phyloP scores from a whole-genome alignment of 106 monocot genomes.

The Vanilla planifolia region DNA sequence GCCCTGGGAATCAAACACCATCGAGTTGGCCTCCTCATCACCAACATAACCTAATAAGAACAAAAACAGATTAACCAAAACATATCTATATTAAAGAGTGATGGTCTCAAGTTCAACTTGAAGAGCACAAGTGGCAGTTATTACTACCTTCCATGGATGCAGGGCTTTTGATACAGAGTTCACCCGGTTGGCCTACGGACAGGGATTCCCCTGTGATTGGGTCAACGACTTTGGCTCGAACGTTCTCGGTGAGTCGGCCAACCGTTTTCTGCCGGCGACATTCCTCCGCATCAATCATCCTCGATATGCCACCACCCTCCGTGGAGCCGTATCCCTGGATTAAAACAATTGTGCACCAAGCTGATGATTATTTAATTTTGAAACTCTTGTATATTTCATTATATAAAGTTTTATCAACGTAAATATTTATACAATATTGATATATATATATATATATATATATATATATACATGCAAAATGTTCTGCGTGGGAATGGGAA shows the following conservation, averaged over 20 bases:
- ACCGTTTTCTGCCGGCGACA: constrained; percentile 26
- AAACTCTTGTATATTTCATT: not conserved
- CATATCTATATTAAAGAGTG: not conserved
- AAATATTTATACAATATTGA: no score
- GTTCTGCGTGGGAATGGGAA: no score
- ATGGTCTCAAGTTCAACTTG: no score
- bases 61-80: not conserved
- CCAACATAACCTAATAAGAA: constrained; percentile 47
- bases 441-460: not conserved
- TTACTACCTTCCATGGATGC: constrained; percentile 55
- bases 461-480: no score
- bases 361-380: no score
- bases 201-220: constrained; percentile 23
- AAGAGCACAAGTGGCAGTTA: no score
- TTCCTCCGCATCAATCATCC: constrained; percentile 31
- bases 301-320: constrained; percentile 35
- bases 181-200: constrained; percentile 41
- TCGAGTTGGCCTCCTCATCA: constrained; percentile 35
- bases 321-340: constrained; percentile 69
- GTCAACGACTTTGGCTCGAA: constrained; percentile 65
- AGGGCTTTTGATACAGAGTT: constrained; percentile 59
- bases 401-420: not conserved
- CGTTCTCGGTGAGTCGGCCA: constrained; percentile 38
- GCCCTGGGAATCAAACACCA: constrained; percentile 30
- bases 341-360: not conserved